phyloP scores from a whole-genome alignment of 2,329 filamentous ascomycete genomes.

The Fusarium floridanum region DNA sequence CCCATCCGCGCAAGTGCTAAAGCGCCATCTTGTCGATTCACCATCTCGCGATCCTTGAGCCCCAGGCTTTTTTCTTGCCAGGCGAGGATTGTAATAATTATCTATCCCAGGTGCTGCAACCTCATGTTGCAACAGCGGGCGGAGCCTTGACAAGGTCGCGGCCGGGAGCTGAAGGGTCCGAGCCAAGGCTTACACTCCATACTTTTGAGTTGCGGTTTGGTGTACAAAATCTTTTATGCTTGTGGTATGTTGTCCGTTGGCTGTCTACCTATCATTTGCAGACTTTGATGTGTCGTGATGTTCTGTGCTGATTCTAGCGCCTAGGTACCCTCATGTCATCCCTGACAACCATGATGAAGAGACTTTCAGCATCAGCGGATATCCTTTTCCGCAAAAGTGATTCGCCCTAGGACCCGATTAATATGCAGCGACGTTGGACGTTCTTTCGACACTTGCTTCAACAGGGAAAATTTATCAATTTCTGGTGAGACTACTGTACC shows the following conservation, averaged over 20 bases:
- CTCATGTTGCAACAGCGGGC: slow-evolving; percentile 27
- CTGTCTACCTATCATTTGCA: slow-evolving; percentile 7
- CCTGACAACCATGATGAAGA: neutral
- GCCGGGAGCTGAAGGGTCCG: slow-evolving; percentile 30
- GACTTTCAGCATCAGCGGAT: slow-evolving; percentile 23
- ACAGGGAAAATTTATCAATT: neutral
- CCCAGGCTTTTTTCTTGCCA: slow-evolving; percentile 1
- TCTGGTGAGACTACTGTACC: neutral
- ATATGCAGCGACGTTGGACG: slow-evolving; percentile 37
- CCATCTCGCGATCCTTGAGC: slow-evolving; percentile 35
- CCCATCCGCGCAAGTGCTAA: slow-evolving; percentile 30
- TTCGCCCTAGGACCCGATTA: slow-evolving; percentile 11
- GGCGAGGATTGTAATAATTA: slow-evolving; percentile 20
- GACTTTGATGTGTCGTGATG: neutral
- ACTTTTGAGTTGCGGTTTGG: neutral
- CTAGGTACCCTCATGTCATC: neutral
- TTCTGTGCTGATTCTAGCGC: slow-evolving; percentile 2
- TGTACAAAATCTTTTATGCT: neutral
- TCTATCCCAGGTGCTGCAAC: slow-evolving; percentile 27
- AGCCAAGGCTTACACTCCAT: slow-evolving; percentile 27
- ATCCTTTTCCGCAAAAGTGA: slow-evolving; percentile 18
- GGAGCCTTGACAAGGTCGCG: slow-evolving; percentile 21
- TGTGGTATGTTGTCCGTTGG: neutral
- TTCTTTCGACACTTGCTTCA: neutral
- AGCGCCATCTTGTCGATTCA: slow-evolving; percentile 35